Evolutionary conservation across 306 rosid species (phyloP), one percentile per base, ranked within the genome.

Genomic region (Dalbergia cochinchinensis): DNA sequence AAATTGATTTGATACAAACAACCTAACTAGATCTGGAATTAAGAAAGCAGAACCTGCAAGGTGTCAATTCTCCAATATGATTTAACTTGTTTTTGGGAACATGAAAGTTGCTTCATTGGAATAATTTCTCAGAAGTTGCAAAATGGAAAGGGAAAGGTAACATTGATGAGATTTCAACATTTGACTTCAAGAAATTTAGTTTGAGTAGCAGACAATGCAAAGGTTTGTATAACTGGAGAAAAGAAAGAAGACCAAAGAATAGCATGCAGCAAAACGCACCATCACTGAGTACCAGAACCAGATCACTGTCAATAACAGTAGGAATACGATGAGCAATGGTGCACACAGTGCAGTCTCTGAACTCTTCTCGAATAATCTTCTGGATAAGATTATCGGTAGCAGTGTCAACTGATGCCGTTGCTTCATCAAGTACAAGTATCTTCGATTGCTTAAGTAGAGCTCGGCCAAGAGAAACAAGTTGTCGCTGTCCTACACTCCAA

Each of bases 281-380:
- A 35, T 94, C 98, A 83, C 94, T 91, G 82, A 94, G 97, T 9
- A 94, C 97, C 78, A 92, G 84, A 50, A 92, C 97, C 2, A 87
- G 82, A 87, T 91, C 97, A 61, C 97, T 92, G 88, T 94, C 98
- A 6, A 94, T 91, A 58, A 94, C 98, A 2, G 97, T 94, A 22
- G 98, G 98, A 64, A 94, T 94, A 71, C 98, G 93, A 81, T 94
- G 98, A 5, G 97, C 97, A 35, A 94, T 90, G 50, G 98, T 92
- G 78, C 94, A 94, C 8, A 94, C 97, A 1, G 98, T 92, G 70
- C 98, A 94, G 75, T 88, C 87, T 84, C 66, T 89, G 78, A 94
- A 94, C 91, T 92, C 97, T 20, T 86, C 77, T 76, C 96, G 84
- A 67, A 94, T 88, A 83, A 92, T 89, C 86, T 92, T 94, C 87